A percentile compares a stretch with the other conserved stretches of the same genome.
Evolutionary conservation across 2,329 filamentous ascomycete species (phyloP).

Genomic region (Colletotrichum higginsianum): DNA sequence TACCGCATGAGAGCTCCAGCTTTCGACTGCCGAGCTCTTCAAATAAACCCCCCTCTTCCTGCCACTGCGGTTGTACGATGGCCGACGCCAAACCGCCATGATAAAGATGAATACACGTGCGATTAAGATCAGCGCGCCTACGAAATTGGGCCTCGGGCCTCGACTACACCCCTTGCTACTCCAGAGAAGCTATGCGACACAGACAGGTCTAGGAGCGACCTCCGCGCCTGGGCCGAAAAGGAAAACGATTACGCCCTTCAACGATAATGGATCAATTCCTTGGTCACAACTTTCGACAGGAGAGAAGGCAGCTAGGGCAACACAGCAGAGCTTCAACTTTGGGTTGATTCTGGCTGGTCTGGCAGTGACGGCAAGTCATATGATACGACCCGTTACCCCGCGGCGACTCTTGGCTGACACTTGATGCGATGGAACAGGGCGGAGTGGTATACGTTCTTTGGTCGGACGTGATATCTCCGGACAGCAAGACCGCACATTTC

Average conservation of each 20-base stretch:
- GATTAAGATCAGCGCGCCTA: slow-evolving; percentile 52
- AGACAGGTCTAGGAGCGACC: slow-evolving; percentile 61
- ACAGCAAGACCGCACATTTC: slow-evolving; percentile 90
- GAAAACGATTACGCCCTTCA: slow-evolving; percentile 84
- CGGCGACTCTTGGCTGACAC: slow-evolving; percentile 22
- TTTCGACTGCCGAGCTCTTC: slow-evolving; percentile 29
- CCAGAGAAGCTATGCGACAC: slow-evolving; percentile 71
- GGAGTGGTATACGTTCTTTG: slow-evolving; percentile 86
- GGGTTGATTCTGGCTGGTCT: slow-evolving; percentile 82
- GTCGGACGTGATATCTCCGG: slow-evolving; percentile 85
- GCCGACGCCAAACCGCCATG: slow-evolving; percentile 58
- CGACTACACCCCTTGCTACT: slow-evolving; percentile 55
- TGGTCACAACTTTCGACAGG: slow-evolving; percentile 82
- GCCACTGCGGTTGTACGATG: slow-evolving; percentile 50
- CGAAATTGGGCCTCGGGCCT: slow-evolving; percentile 45
- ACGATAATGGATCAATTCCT: slow-evolving; percentile 85
- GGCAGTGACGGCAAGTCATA: slow-evolving; percentile 76
- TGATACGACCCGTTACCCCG: slow-evolving; percentile 14
- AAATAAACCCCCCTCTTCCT: slow-evolving; percentile 5
- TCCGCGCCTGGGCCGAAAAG: slow-evolving; percentile 65
- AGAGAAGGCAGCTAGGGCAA: slow-evolving; percentile 88
- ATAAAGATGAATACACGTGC: slow-evolving; percentile 63
- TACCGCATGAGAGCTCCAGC: slow-evolving; percentile 26
- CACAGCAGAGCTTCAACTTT: slow-evolving; percentile 93
- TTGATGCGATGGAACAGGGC: slow-evolving; percentile 62